Percentiles rank a stretch among this genome's conserved stretches.
Evolutionary conservation across 352 stramenopile genomes (phyloP).

Genomic region (Globisporangium cystogenes): DNA sequence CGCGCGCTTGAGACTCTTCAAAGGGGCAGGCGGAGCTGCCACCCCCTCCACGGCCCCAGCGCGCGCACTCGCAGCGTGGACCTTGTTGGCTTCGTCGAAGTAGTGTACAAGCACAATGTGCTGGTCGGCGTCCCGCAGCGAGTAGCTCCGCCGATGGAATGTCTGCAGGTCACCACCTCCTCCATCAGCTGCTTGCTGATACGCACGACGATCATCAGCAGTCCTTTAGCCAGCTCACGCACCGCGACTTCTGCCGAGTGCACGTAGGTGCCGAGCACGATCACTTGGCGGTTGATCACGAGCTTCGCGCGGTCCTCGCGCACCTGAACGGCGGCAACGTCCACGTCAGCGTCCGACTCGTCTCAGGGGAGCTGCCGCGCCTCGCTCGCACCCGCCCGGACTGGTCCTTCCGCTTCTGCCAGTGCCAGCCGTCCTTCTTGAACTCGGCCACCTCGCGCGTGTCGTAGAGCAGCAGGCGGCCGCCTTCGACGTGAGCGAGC

Average conservation of each 20-base stretch:
- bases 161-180: constrained; percentile 24
- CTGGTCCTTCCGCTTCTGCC: constrained; percentile 85
- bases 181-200: background rate
- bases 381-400: constrained; percentile 42
- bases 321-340: constrained; percentile 21
- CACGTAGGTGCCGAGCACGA: constrained; percentile 79
- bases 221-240: constrained; percentile 5
- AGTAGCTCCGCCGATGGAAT: constrained; percentile 83
- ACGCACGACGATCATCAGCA: background rate
- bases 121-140: constrained; percentile 56
- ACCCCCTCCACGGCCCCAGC: background rate
- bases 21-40: background rate
- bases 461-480: constrained; percentile 68
- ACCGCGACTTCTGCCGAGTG: constrained; percentile 71
- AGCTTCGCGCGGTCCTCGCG: constrained; percentile 82
- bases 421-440: constrained; percentile 84
- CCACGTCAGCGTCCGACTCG: background rate
- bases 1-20: constrained; percentile 33
- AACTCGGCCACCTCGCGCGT: constrained; percentile 56
- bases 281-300: constrained; percentile 77
- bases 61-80: background rate
- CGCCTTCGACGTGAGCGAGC: constrained; percentile 25
- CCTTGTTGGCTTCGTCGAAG: constrained; percentile 74
- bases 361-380: background rate
- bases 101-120: constrained; percentile 84